Base-by-base conservation (phyloP, 768 basidiomycete species). In the Hypholoma sublateritium region DNA sequence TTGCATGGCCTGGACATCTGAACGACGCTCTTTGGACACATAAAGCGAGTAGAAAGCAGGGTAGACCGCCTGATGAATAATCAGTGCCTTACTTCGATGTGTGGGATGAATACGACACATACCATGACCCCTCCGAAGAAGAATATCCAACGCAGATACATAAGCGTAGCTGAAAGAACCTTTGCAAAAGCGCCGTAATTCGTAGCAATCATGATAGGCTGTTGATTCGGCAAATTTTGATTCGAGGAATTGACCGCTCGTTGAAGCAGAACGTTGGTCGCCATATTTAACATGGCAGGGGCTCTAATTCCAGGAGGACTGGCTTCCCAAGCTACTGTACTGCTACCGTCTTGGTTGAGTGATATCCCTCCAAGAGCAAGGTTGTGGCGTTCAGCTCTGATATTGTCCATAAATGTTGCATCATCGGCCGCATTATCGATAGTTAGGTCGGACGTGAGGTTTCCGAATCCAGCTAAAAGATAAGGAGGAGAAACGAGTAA, bases 1-100 rank as follows among this genome's bases (percentile, higher is more conserved):
- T 63, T 92, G 90, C 87, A 92, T 93, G 1, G 89, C 86, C 65
- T 91, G 89, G 0, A 92, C 88, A 2, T 83, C 82, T 0, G 85
- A 82, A 1, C 82, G 79, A 13, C 88, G 81, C 65, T 93, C 91
- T 58, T 78, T 79, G 0, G 88, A 83, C 2, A 90, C 87, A 67
- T 93, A 93, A 12, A 93, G 67, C 4, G 88, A 79, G 62, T 85
- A 91, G 72, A 93, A 93, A 2, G 90, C 90, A 12, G 91, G 89
- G 65, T 81, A 92, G 1, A 90, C 85, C 12, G 87, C 77, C 87
- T 89, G 55, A 13, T 52, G 44, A 41, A 35, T 4, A 11, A 36
- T 58, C n/a, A 46, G 55, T 48, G 22, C 43, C 14, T 22, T 25
- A 5, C 3, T 53, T 5, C 44, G 1, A 21, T 51, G 9, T 42